Evolutionary conservation across 2,329 filamentous ascomycete species (phyloP).

Genomic region (Graphilbum ipis-grandicollis): DNA sequence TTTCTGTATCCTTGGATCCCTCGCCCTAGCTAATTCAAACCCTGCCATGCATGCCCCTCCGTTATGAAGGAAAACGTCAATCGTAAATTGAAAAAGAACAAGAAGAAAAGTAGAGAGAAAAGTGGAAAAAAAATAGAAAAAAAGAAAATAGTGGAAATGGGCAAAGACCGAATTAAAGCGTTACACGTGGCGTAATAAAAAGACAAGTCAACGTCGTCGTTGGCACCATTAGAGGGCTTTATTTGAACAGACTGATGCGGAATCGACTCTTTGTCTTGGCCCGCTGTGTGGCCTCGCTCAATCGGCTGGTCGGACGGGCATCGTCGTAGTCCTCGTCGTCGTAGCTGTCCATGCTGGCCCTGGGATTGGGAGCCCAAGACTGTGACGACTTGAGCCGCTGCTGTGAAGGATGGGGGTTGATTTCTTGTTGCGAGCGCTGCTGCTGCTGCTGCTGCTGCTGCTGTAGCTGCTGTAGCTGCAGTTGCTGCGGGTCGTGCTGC

Average conservation of each 20-base stretch:
- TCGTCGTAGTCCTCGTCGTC: not conserved
- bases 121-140: too few species aligned
- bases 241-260: not conserved
- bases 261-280: not conserved
- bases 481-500: not conserved
- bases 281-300: not conserved
- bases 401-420: not conserved
- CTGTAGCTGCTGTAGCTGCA: not conserved
- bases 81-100: not conserved
- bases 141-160: too few species aligned
- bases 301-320: not conserved
- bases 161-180: too few species aligned
- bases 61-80: too few species aligned
- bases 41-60: too few species aligned
- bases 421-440: not conserved
- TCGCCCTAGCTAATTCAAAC: too few species aligned
- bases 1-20: too few species aligned
- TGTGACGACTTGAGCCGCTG: not conserved
- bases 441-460: not conserved
- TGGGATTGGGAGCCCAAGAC: not conserved
- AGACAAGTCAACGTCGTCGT: too few species aligned
- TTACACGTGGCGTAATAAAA: too few species aligned
- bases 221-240: too few species aligned
- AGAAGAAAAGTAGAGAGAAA: not conserved
- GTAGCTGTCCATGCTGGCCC: not conserved